phyloP scores from a whole-genome alignment of 352 stramenopile species.

The Halophytophthora polymorphica region DNA sequence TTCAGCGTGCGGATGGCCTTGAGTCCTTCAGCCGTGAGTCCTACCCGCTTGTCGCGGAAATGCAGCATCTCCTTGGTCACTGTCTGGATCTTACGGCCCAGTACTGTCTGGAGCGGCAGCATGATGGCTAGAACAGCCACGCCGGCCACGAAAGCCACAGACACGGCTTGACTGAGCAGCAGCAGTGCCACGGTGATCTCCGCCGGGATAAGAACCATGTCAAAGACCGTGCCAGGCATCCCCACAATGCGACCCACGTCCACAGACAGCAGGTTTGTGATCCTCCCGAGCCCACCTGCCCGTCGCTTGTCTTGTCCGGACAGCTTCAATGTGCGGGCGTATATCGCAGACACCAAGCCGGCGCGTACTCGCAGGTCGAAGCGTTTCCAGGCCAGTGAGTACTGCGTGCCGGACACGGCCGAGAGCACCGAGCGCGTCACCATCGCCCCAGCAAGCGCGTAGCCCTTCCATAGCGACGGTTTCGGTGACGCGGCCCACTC shows the following conservation, averaged over 20 bases:
- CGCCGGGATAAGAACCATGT: constrained; percentile 72
- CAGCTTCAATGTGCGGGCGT: constrained; percentile 48
- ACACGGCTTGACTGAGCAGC: constrained; percentile 73
- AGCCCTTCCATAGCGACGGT: constrained; percentile 42
- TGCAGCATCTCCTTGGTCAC: constrained; percentile 70
- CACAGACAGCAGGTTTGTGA: constrained; percentile 80
- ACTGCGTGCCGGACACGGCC: constrained; percentile 74
- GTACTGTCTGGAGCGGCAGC: constrained; percentile 78
- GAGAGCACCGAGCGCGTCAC: constrained; percentile 47
- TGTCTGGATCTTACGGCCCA: constrained; percentile 75
- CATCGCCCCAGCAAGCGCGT: constrained; percentile 57
- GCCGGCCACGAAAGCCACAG: constrained; percentile 81
- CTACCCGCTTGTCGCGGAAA: constrained; percentile 80
- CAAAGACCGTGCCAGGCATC: constrained; percentile 71
- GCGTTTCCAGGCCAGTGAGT: constrained; percentile 69
- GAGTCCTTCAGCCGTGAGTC: constrained; percentile 60
- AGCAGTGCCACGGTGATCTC: constrained; percentile 77
- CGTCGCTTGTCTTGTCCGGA: constrained; percentile 24
- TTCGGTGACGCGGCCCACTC: constrained; percentile 55
- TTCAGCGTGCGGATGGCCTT: constrained; percentile 80
- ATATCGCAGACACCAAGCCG: constrained; percentile 69
- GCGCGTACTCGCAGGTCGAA: constrained; percentile 74
- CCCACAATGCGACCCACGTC: constrained; percentile 70
- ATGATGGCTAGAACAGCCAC: constrained; percentile 74
- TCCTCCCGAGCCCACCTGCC: constrained; percentile 48